Base-by-base conservation (phyloP, 805 yeast genomes). In the Lipomyces sp. region DNA sequence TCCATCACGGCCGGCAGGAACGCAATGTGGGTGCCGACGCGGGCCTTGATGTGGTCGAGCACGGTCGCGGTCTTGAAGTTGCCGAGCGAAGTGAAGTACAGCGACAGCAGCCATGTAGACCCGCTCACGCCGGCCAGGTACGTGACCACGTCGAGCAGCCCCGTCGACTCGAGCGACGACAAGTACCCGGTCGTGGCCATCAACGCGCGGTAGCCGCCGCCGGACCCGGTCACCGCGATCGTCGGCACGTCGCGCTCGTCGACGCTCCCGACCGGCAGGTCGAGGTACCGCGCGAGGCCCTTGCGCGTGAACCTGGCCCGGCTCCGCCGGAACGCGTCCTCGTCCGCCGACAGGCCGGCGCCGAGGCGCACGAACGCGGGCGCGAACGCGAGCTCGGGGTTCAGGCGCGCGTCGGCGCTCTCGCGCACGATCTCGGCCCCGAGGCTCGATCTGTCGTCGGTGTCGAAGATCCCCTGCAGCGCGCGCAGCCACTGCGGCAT, bases 131-230 rank as follows among this genome's bases (percentile, higher is more conserved):
- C 63, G 33, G 56, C 61, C 6, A 51, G 18, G 43, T 59, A 60
- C 19, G 63, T 60, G 7, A 49, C 51, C 35, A 63, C 59, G 37
- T 60, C 61, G 6, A 60, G 49, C 13, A 60, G 47, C 2, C 63
- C 63, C 7, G 50, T 40, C 3, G 39, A 37, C 32, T 58, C 43
- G 24, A 57, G 47, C 36, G 60, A 50, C 14, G 29, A 23, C 29
- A 60, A 39, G 38, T 59, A 60, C 13, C 63, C 63, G 6, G 60
- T 43, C 22, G 60, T 48, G 2, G 63, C 61, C 11, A 51, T 42
- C 58, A 60, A 45, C 1, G 63, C 63, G 14, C 63, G 43, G 41
- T 57, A 57, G 14, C 63, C 63, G 23, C 63, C 63, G 13, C 63
- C 63, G 19, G 63, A 60, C 19, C 63, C 63, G 8, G 61, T 54